Percentiles rank a stretch among this genome's conserved stretches.
Evolutionary conservation across 1,284 basidiomycete genomes (phyloP).

Genomic region (Fistulinella cinereoalba): DNA sequence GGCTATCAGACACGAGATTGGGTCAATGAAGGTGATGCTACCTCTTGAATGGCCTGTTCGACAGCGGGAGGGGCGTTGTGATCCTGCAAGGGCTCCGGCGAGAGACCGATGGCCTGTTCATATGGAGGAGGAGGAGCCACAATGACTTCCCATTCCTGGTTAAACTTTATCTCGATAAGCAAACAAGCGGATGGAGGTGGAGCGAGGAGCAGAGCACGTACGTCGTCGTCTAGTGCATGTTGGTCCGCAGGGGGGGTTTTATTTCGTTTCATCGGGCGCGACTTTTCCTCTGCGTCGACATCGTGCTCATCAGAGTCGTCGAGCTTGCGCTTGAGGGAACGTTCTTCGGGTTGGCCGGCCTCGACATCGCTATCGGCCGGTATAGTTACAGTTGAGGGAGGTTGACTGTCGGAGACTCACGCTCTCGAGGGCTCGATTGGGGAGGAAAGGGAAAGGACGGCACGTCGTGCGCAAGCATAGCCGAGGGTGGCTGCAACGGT

Average conservation of each 20-base stretch:
- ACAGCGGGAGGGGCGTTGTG: not conserved
- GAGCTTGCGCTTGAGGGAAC: slow-evolving; percentile 43
- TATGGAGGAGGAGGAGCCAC: slow-evolving; percentile 31
- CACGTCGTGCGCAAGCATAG: slow-evolving; percentile 48
- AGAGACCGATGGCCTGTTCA: slow-evolving; percentile 18
- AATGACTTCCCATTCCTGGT: slow-evolving; percentile 33
- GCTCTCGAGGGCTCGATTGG: slow-evolving; percentile 19
- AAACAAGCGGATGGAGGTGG: slow-evolving; percentile 5
- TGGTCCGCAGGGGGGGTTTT: slow-evolving; percentile 45
- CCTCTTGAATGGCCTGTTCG: slow-evolving; percentile 14
- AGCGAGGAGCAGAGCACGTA: slow-evolving; percentile 15
- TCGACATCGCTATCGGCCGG: slow-evolving; percentile 35
- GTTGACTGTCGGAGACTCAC: slow-evolving; percentile 32
- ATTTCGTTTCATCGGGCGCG: slow-evolving; percentile 47
- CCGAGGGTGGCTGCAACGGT: slow-evolving; percentile 58
- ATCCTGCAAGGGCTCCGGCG: slow-evolving; percentile 13
- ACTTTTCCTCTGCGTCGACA: slow-evolving; percentile 17
- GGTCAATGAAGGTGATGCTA: slow-evolving; percentile 6
- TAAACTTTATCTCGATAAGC: slow-evolving; percentile 23
- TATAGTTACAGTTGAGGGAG: slow-evolving; percentile 30
- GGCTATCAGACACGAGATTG: slow-evolving; percentile 11
- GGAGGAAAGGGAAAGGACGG: slow-evolving; percentile 23
- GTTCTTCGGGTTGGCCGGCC: slow-evolving; percentile 24
- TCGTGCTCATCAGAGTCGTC: slow-evolving; percentile 35
- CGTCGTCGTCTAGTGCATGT: slow-evolving; percentile 26